Percentiles rank a stretch among this genome's conserved stretches.
Conservation (phyloP, 176 grass and related monocot species). For the Carex myosuroides region DNA sequence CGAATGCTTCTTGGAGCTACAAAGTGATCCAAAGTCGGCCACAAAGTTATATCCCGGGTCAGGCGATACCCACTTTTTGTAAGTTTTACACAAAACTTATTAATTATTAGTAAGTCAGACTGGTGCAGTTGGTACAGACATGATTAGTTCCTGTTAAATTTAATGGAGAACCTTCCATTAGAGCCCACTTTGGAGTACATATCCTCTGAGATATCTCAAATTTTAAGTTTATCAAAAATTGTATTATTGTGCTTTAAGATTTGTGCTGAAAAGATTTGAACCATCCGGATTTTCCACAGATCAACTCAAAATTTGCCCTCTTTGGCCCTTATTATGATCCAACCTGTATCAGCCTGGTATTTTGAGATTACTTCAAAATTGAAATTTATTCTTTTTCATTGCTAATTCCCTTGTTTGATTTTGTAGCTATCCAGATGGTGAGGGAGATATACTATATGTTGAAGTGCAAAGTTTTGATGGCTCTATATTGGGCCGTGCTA, state of each 20-base stretch:
- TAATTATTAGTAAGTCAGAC: neutral
- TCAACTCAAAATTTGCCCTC: neutral
- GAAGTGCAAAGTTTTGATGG: slow-evolving; percentile 73
- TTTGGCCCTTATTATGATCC: neutral
- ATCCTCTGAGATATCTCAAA: too few species aligned
- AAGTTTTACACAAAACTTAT: slow-evolving; percentile 30
- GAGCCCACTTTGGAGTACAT: neutral
- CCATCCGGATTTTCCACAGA: too few species aligned
- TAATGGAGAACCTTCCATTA: neutral
- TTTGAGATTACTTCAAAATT: neutral
- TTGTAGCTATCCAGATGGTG: slow-evolving; percentile 70
- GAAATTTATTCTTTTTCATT: neutral
- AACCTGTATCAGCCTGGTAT: neutral
- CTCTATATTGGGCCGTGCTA: slow-evolving; percentile 48
- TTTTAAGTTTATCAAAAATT: too few species aligned
- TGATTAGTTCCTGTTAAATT: neutral
- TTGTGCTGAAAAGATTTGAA: too few species aligned
- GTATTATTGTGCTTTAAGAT: too few species aligned
- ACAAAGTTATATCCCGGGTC: slow-evolving; percentile 55
- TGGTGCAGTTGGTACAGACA: neutral
- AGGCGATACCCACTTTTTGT: slow-evolving; percentile 92
- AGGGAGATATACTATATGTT: slow-evolving; percentile 56
- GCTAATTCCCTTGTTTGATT: slow-evolving; percentile 8
- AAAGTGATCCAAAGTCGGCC: slow-evolving; percentile 39
- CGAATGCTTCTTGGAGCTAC: slow-evolving; percentile 61